phyloP scores from a whole-genome alignment of 352 stramenopile species.

The Phytophthora constricta region DNA sequence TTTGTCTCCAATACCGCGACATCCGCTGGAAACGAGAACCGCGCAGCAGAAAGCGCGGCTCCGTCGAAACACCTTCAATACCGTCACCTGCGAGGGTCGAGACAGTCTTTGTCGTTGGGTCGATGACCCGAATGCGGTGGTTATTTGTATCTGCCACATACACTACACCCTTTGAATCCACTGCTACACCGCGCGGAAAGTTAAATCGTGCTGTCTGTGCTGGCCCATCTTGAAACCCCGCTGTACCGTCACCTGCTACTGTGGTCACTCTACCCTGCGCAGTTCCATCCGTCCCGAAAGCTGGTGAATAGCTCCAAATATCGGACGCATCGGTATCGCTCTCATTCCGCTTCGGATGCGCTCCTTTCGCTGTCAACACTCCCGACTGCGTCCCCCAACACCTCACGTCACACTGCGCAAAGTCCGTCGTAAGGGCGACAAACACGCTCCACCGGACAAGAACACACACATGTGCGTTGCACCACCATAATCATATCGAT shows the following conservation, averaged over 20 bases:
- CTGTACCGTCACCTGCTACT: conserved; percentile 82
- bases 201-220: conserved; percentile 81
- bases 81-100: conserved; percentile 67
- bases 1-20: conserved; percentile 67
- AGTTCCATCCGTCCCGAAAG: conserved; percentile 45
- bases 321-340: conserved; percentile 60
- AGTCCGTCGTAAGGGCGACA: conserved; percentile 85
- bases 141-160: conserved; percentile 97
- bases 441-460: conserved; percentile 83
- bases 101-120: conserved; percentile 50
- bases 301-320: conserved; percentile 63
- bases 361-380: conserved; percentile 24
- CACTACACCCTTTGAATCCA: conserved; percentile 91
- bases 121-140: conserved; percentile 90
- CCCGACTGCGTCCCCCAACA: conserved; percentile 91
- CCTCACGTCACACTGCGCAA: conserved; percentile 86
- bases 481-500: conserved; percentile 94
- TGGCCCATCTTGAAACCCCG: conserved; percentile 84
- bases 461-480: conserved; percentile 91
- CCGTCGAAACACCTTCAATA: conserved; percentile 57
- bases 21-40: conserved; percentile 77
- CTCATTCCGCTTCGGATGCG: conserved; percentile 48
- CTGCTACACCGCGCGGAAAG: conserved; percentile 89
- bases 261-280: conserved; percentile 92
- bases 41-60: conserved; percentile 35